Evolutionary conservation across 441 rosid genomes (phyloP), one percentile per base, ranked within the genome.

Genomic region (Pelargonium myrrhifolium): DNA sequence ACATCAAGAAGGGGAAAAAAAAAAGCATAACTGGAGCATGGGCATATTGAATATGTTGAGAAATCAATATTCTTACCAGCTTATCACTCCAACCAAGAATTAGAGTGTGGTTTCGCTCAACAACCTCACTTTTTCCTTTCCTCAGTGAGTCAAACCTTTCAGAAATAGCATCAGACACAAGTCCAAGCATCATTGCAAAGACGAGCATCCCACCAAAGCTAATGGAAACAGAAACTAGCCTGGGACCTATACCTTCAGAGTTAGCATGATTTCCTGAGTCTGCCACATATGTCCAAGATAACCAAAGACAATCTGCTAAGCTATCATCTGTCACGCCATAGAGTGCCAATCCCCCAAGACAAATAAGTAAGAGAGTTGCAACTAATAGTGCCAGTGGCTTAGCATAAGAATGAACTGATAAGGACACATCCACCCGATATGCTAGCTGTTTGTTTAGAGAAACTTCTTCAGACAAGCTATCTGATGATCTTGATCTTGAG

Each of bases 11-110:
- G 17, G n/a, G 14, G n/a, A 5, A n/a, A 49, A 12, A 4, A 31
- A 6, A 31, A 31, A 31, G 5, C 37, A 14, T 49, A 49, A 49
- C 17, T 49, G 15, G 56, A 49, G 56, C 18, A 2, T 49, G 56
- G 37, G n/a, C 56, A 49, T 14, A 49, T 15, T 6, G n/a, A 49
- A 49, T 49, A 49, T 14, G 56, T 49, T 49, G 21, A 22, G 51
- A 65, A 68, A 59, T 73, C 14, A 77, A 80, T 74, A 70, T 45
- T n/a, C 64, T 79, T 85, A 88, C 93, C 87, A 88, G 67, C 74
- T 88, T 88, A 78, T 88, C 93, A 70, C 90, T 86, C 93, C 90
- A 86, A 22, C 93, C 93, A 80, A 88, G 90, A 69, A 88, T 65
- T 31, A 88, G 81, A 65, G 90, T 84, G 82, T 88, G 93, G 64